Percentiles rank a stretch among this genome's conserved stretches.
These are phyloP conservation scores for Xylaria castorea DNA, from an alignment of 495 filamentous ascomycete genomes.

Conservation along the genomic window DNA sequence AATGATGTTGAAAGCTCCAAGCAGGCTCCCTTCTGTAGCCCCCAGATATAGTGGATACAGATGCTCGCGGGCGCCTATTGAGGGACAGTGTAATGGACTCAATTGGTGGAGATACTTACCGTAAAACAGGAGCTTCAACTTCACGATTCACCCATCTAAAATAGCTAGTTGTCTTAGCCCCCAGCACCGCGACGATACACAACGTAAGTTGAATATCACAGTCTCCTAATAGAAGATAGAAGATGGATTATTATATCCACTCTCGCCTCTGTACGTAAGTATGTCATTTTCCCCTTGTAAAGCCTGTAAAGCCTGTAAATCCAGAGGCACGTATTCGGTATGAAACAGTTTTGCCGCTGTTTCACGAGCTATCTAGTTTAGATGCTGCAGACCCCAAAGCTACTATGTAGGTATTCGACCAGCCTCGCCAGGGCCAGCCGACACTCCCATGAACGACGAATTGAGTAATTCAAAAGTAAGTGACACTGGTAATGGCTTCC, in stretches of 20 bases:
- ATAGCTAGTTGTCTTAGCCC: background rate
- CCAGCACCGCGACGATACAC: background rate
- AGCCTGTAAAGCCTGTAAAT: background rate
- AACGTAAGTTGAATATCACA: background rate
- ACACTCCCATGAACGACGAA: background rate
- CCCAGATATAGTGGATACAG: conserved; percentile 7
- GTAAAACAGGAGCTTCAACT: background rate
- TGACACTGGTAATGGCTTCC: background rate
- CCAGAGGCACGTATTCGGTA: background rate
- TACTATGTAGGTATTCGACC: too few species aligned
- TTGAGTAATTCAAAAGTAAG: background rate
- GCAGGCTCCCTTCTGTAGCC: conserved; percentile 7
- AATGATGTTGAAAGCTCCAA: background rate
- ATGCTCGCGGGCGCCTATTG: conserved; percentile 6
- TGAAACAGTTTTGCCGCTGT: background rate
- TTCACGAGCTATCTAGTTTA: background rate
- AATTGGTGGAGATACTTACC: background rate
- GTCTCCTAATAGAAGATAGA: background rate
- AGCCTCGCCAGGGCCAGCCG: background rate
- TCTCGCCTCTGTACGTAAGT: background rate
- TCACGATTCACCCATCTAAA: background rate
- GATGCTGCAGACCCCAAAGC: background rate
- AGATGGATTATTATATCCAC: background rate
- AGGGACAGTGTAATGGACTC: conserved; percentile 22
- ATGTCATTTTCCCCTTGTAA: background rate